Conservation (phyloP, 768 basidiomycete genomes). For the Xerocomus brunneocitrinus region DNA sequence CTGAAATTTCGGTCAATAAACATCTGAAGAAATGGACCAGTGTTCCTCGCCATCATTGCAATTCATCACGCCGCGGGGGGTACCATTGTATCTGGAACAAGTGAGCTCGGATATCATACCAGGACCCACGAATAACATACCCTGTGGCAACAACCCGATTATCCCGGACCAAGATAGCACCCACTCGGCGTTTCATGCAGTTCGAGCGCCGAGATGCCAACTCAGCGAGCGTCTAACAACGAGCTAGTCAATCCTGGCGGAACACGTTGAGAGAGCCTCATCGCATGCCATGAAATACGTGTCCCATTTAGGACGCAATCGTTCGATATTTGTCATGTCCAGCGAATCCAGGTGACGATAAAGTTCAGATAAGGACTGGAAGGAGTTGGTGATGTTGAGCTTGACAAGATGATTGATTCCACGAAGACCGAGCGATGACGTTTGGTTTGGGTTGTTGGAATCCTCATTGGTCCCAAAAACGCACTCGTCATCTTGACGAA, state of each 20-base stretch:
- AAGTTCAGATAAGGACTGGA: constrained; percentile 48
- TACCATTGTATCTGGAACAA: constrained; percentile 84
- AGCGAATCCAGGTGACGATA: constrained; percentile 61
- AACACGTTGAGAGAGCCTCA: not conserved
- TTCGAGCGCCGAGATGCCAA: constrained; percentile 88
- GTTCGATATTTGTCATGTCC: constrained; percentile 65
- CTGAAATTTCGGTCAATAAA: constrained; percentile 61
- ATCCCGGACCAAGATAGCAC: constrained; percentile 86
- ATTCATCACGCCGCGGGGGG: constrained; percentile 83
- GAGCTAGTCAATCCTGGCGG: constrained; percentile 3
- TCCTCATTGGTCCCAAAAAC: constrained; percentile 48
- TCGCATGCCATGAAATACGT: constrained; percentile 88
- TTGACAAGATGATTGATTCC: constrained; percentile 45
- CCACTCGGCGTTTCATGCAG: constrained; percentile 96
- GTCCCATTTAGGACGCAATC: constrained; percentile 89
- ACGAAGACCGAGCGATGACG: constrained; percentile 12
- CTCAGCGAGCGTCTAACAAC: constrained; percentile 72
- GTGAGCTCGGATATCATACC: not conserved
- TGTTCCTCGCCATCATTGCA: constrained; percentile 47
- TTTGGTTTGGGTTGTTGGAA: constrained; percentile 19
- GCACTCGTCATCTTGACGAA: constrained; percentile 62
- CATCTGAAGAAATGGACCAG: constrained; percentile 13
- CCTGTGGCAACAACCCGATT: constrained; percentile 77
- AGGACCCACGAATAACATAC: constrained; percentile 35
- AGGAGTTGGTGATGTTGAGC: constrained; percentile 63